These are phyloP conservation scores for Agrocybe pediades DNA, from an alignment of 768 basidiomycete species.

Conservation along the genomic window DNA sequence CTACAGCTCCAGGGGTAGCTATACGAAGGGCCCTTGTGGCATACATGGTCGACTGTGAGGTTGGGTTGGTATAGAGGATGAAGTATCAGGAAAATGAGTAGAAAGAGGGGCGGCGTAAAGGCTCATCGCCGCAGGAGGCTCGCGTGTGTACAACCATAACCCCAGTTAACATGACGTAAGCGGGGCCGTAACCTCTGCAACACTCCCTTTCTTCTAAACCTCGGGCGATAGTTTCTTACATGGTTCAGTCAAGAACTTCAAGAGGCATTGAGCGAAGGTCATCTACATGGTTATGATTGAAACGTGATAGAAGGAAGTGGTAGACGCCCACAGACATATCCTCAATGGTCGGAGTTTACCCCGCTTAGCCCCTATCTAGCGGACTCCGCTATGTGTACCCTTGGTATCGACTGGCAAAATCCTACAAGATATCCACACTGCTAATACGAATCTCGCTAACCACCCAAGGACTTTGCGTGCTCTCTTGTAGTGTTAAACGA, in stretches of 20 bases:
- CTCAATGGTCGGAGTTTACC: too few species aligned
- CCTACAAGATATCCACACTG: too few species aligned
- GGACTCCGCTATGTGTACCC: too few species aligned
- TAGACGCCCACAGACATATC: too few species aligned
- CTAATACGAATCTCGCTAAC: constrained; percentile 17
- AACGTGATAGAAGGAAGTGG: constrained; percentile 5
- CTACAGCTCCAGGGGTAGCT: constrained; percentile 22
- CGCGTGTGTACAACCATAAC: constrained; percentile 2
- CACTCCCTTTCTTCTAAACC: too few species aligned
- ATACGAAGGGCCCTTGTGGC: constrained; percentile 30
- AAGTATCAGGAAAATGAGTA: constrained; percentile 8
- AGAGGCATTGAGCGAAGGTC: too few species aligned
- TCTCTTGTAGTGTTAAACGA: constrained; percentile 13
- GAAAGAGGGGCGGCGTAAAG: constrained; percentile 11
- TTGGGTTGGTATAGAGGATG: constrained; percentile 15
- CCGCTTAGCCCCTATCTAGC: background rate
- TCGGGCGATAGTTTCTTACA: too few species aligned
- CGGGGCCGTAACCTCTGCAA: too few species aligned
- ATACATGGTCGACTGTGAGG: constrained; percentile 33
- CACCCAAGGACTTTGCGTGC: constrained; percentile 14
- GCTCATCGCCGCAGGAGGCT: constrained; percentile 18
- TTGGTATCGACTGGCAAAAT: too few species aligned
- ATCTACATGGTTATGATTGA: background rate
- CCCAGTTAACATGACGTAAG: constrained; percentile 29
- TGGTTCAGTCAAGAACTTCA: too few species aligned